Percentiles rank a stretch among this genome's conserved stretches.
Evolutionary conservation across 2,329 filamentous ascomycete species (phyloP).

Genomic region (Chaetomiaceae sp.): DNA sequence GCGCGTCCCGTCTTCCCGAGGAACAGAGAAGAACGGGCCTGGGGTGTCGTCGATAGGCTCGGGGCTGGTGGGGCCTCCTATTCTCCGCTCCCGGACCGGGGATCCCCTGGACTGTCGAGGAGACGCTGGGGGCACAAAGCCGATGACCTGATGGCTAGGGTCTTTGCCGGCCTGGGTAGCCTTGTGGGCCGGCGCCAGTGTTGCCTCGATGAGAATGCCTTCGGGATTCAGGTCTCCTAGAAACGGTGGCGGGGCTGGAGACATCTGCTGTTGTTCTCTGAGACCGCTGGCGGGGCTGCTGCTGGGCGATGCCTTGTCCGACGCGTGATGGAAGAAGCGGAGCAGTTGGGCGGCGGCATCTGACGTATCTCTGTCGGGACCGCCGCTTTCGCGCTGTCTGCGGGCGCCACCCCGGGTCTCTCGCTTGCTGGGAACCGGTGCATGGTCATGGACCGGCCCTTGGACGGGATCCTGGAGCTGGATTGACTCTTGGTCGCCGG

Average conservation of each 20-base stretch:
- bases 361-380: conserved; percentile 15
- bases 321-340: conserved; percentile 21
- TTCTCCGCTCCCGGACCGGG: neutral
- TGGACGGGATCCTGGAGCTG: too few species aligned
- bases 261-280: conserved; percentile 25
- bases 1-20: conserved; percentile 11
- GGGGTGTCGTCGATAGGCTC: neutral
- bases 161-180: neutral
- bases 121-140: conserved; percentile 6
- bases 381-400: neutral
- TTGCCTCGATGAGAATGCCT: conserved; percentile 30
- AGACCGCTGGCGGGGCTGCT: conserved; percentile 17
- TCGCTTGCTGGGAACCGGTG: neutral
- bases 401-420: neutral
- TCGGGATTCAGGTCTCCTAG: conserved; percentile 30
- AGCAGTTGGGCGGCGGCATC: conserved; percentile 22
- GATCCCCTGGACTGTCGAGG: neutral
- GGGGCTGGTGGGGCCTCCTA: neutral
- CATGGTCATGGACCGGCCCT: too few species aligned
- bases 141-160: neutral
- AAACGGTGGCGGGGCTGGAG: conserved; percentile 36
- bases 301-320: conserved; percentile 12
- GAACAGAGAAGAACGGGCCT: conserved; percentile 11
- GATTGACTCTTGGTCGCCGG: neutral
- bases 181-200: conserved; percentile 9